A percentile compares a stretch with the other conserved stretches of the same genome.
Conservation (phyloP, 1,284 basidiomycete species). For the Rhodotorula sp. region DNA sequence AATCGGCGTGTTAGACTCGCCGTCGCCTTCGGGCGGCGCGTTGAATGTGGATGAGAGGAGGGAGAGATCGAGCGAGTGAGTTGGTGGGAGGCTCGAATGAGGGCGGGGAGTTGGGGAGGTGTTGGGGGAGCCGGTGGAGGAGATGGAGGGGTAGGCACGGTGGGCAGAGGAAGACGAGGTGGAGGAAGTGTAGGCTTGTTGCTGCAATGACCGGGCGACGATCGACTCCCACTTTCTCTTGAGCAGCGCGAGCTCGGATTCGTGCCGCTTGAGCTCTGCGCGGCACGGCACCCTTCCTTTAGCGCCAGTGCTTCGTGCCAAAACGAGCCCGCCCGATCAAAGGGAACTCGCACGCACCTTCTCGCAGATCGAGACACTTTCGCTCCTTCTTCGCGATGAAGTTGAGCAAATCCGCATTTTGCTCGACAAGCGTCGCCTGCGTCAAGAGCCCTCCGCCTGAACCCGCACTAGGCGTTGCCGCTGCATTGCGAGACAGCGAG, state of each 20-base stretch:
- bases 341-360: slow-evolving; percentile 37
- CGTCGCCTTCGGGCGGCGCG: not conserved
- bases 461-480: not conserved
- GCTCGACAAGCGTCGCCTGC: slow-evolving; percentile 34
- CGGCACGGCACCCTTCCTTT: no score
- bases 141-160: slow-evolving; percentile 3
- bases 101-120: slow-evolving; percentile 17
- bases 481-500: not conserved
- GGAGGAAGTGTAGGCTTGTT: slow-evolving; percentile 7
- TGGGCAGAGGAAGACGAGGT: not conserved
- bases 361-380: slow-evolving; percentile 47
- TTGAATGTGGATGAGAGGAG: slow-evolving; percentile 34
- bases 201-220: slow-evolving; percentile 34
- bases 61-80: slow-evolving; percentile 34
- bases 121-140: slow-evolving; percentile 17
- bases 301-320: not conserved
- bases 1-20: slow-evolving; percentile 2
- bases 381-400: slow-evolving; percentile 49
- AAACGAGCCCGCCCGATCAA: no score
- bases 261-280: slow-evolving; percentile 43
- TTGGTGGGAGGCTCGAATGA: not conserved
- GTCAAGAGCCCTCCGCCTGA: slow-evolving; percentile 5
- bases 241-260: slow-evolving; percentile 36
- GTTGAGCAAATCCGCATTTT: slow-evolving; percentile 43
- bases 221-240: slow-evolving; percentile 43